Conservation (phyloP, 2,329 filamentous ascomycete genomes). For the Aspergillus unguis region DNA sequence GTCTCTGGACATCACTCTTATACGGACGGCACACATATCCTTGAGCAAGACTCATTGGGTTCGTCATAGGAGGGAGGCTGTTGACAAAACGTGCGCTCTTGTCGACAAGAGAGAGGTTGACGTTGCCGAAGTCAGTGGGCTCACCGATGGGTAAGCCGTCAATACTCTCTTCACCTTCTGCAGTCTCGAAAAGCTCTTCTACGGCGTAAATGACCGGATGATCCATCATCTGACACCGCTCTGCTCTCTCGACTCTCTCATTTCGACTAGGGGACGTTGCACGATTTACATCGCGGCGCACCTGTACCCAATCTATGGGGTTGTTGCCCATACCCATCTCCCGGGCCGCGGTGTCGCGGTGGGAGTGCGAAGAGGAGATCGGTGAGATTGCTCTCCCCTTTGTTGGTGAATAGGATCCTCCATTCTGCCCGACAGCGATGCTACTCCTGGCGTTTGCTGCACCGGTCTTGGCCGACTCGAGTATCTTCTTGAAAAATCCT, state of each 20-base stretch:
- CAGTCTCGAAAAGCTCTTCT: constrained; percentile 78
- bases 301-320: constrained; percentile 87
- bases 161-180: constrained; percentile 84
- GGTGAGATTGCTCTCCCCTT: constrained; percentile 50
- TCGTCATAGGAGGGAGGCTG: constrained; percentile 76
- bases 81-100: constrained; percentile 92
- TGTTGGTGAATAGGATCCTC: constrained; percentile 44
- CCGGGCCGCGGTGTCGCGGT: constrained; percentile 55
- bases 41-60: constrained; percentile 76
- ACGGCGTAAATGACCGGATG: constrained; percentile 83
- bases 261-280: constrained; percentile 90
- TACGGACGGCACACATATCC: constrained; percentile 93
- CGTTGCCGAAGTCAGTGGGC: constrained; percentile 73
- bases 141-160: constrained; percentile 80
- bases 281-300: constrained; percentile 89
- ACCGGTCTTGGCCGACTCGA: constrained; percentile 89
- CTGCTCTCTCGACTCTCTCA: constrained; percentile 77
- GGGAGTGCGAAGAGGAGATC: constrained; percentile 30
- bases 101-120: constrained; percentile 84
- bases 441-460: constrained; percentile 85
- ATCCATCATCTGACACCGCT: constrained; percentile 93
- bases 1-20: constrained; percentile 84
- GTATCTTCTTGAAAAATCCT: constrained; percentile 92
- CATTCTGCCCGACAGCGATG: constrained; percentile 63
- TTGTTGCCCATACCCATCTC: constrained; percentile 66